Conservation (phyloP, 495 filamentous ascomycete species). For the Cercophora samala region DNA sequence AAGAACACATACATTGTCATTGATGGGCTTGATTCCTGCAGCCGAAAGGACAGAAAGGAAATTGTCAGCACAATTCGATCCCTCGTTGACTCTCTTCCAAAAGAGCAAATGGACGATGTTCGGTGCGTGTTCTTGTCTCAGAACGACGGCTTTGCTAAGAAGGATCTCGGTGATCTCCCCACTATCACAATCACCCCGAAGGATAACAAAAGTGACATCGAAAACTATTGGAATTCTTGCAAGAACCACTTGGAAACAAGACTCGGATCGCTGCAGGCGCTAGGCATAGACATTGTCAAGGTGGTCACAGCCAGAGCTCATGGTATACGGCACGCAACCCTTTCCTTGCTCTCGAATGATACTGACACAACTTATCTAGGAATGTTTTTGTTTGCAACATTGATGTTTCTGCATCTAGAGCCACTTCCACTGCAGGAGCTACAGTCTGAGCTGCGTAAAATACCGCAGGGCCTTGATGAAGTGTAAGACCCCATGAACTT, state of each 20-base stretch:
- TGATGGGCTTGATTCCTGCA: constrained; percentile 6
- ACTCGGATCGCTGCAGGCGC: background rate
- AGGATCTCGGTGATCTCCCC: background rate
- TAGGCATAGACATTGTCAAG: constrained; percentile 4
- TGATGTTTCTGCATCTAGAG: background rate
- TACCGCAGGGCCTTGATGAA: background rate
- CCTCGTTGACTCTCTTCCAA: background rate
- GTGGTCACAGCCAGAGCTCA: background rate
- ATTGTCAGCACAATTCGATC: background rate
- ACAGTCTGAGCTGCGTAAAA: background rate
- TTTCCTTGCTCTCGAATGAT: background rate
- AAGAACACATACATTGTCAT: background rate
- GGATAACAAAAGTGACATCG: background rate
- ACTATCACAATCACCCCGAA: background rate
- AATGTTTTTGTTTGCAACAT: background rate
- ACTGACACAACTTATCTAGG: background rate
- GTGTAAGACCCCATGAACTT: background rate
- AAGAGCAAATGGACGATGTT: background rate
- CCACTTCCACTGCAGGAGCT: background rate
- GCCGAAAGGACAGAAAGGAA: background rate
- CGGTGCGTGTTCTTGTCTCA: background rate
- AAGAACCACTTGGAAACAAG: background rate
- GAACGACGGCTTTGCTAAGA: background rate
- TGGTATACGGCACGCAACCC: background rate
- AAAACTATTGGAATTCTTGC: background rate